Conservation (phyloP, 2,329 filamentous ascomycete genomes). For the Botrytis fabae region DNA sequence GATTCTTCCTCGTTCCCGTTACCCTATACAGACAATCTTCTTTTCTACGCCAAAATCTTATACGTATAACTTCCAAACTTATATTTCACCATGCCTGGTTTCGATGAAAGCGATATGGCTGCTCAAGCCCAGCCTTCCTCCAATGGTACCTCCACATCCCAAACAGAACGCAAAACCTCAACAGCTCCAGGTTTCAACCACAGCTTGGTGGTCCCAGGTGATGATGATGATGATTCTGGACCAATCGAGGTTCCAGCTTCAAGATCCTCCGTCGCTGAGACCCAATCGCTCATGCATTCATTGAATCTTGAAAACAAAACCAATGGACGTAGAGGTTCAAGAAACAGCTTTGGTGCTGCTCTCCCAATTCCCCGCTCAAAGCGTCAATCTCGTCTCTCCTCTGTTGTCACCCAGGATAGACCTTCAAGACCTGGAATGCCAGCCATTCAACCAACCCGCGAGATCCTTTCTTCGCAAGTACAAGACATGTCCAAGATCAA, state of each 20-base stretch:
- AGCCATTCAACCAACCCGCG: conserved; percentile 60
- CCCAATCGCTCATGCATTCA: conserved; percentile 69
- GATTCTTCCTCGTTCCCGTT: background rate
- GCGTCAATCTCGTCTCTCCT: conserved; percentile 66
- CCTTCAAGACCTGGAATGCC: conserved; percentile 57
- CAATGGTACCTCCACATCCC: conserved; percentile 25
- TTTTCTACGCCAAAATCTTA: background rate
- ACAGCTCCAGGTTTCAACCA: conserved; percentile 20
- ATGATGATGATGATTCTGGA: conserved; percentile 29
- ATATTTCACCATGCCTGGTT: conserved; percentile 55
- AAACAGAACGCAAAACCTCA: conserved; percentile 33
- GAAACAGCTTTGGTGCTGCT: conserved; percentile 73
- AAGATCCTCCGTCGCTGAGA: conserved; percentile 67
- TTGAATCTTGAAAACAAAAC: conserved; percentile 62
- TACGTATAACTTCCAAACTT: background rate
- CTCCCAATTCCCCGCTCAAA: conserved; percentile 72
- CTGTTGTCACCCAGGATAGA: conserved; percentile 53
- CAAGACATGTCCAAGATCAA: conserved; percentile 67
- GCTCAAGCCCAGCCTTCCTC: conserved; percentile 40
- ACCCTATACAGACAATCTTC: background rate
- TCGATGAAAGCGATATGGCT: conserved; percentile 57
- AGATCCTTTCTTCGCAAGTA: conserved; percentile 68
- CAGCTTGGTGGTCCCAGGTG: conserved; percentile 19
- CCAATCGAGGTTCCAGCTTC: conserved; percentile 70
- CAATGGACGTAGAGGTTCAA: conserved; percentile 62